Evolutionary conservation across 768 basidiomycete genomes (phyloP).

Genomic region (Crassisporium funariophilum): DNA sequence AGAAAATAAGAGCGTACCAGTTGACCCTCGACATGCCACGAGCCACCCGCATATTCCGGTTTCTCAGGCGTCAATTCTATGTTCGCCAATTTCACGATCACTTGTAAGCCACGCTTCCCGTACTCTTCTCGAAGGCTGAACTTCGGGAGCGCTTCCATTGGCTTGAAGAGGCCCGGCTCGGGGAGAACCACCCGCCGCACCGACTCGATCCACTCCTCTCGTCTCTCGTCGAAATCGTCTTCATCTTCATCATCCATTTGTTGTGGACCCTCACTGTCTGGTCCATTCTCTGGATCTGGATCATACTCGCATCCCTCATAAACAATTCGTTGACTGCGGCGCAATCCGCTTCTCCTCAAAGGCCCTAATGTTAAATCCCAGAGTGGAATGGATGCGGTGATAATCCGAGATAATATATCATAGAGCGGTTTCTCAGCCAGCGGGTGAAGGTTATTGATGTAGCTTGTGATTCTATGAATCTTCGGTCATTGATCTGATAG

Average conservation of each 20-base stretch:
- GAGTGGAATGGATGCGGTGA: slow-evolving; percentile 30
- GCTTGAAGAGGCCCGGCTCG: slow-evolving; percentile 21
- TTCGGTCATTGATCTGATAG: neutral
- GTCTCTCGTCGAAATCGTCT: slow-evolving; percentile 15
- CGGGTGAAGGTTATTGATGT: slow-evolving; percentile 48
- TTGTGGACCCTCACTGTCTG: slow-evolving; percentile 19
- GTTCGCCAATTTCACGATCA: no score
- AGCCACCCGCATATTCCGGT: no score
- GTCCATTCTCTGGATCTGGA: slow-evolving; percentile 13
- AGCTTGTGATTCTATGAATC: slow-evolving; percentile 32
- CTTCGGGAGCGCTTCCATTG: slow-evolving; percentile 1
- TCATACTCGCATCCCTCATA: slow-evolving; percentile 19
- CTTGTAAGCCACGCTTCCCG: no score
- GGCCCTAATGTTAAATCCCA: slow-evolving; percentile 32
- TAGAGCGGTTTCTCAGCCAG: slow-evolving; percentile 25
- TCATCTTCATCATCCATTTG: slow-evolving; percentile 18
- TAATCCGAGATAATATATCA: slow-evolving; percentile 26
- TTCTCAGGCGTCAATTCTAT: no score
- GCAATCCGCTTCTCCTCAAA: neutral
- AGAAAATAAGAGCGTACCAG: no score
- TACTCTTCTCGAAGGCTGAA: neutral
- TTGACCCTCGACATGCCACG: no score
- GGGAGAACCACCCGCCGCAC: slow-evolving; percentile 16
- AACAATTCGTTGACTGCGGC: slow-evolving; percentile 13
- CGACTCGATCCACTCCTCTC: no score